Percentiles rank a stretch among this genome's conserved stretches.
Conservation (phyloP, 805 yeast genomes). For the Groenewaldozyma salmanticensis region DNA sequence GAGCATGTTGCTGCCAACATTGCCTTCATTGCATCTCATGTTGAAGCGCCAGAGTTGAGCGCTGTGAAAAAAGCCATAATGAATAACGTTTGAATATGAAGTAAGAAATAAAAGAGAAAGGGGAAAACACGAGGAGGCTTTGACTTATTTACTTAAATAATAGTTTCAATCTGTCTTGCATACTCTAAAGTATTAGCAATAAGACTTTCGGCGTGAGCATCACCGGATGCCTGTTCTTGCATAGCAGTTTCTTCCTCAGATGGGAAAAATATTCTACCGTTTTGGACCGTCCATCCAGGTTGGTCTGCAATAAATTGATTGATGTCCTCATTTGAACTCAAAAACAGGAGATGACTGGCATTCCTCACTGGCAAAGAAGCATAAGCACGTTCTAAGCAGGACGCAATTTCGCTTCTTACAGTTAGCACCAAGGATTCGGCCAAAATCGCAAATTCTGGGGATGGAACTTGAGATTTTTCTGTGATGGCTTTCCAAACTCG, state of each 20-base stretch:
- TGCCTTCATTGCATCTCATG: neutral
- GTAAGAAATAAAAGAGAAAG: too few species aligned
- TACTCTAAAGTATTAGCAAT: conserved; percentile 71
- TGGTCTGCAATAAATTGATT: conserved; percentile 42
- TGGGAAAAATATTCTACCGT: conserved; percentile 32
- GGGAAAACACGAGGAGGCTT: too few species aligned
- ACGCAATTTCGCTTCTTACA: conserved; percentile 77
- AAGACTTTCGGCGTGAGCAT: conserved; percentile 36
- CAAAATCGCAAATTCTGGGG: conserved; percentile 70
- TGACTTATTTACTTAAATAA: conserved; percentile 39
- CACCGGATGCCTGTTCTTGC: conserved; percentile 26
- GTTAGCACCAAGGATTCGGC: conserved; percentile 67
- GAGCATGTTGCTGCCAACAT: neutral
- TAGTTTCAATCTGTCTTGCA: conserved; percentile 88
- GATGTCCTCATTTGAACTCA: conserved; percentile 47
- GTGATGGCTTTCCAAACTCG: conserved; percentile 75
- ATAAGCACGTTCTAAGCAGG: conserved; percentile 74
- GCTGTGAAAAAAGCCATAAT: too few species aligned
- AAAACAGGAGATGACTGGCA: conserved; percentile 70
- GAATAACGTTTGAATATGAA: too few species aligned
- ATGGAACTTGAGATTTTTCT: conserved; percentile 38
- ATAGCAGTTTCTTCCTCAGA: conserved; percentile 16
- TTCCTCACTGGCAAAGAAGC: conserved; percentile 66
- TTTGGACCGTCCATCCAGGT: conserved; percentile 50
- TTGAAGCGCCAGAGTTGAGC: neutral